phyloP scores from a whole-genome alignment of 2,329 filamentous ascomycete species.

The Trichoderma sp. region DNA sequence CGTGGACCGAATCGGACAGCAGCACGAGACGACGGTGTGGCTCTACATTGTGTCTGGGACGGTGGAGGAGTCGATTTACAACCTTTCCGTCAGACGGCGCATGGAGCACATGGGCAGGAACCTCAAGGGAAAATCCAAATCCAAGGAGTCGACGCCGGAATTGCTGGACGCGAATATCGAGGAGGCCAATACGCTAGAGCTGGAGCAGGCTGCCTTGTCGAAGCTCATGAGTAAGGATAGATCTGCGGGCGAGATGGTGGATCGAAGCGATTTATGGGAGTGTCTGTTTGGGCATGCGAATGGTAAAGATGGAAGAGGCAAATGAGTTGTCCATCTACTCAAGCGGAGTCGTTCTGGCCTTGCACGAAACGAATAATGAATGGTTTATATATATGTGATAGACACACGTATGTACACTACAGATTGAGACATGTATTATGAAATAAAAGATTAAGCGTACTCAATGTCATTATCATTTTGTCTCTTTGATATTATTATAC shows the following conservation, averaged over 20 bases:
- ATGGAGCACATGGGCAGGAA: slow-evolving; percentile 69
- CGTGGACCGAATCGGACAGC: slow-evolving; percentile 91
- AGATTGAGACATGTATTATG: not conserved
- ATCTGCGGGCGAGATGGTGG: slow-evolving; percentile 76
- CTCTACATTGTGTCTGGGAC: slow-evolving; percentile 90
- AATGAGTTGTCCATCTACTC: not conserved
- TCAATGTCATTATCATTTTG: slow-evolving; percentile 16
- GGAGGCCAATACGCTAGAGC: slow-evolving; percentile 78
- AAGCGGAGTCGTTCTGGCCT: not conserved
- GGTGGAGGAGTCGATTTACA: slow-evolving; percentile 89
- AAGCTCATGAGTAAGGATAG: slow-evolving; percentile 71
- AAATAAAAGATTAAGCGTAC: not conserved
- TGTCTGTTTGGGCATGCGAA: slow-evolving; percentile 74
- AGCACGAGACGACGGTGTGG: slow-evolving; percentile 87
- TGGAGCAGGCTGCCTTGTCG: slow-evolving; percentile 71
- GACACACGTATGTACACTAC: not conserved
- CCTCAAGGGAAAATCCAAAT: slow-evolving; percentile 43
- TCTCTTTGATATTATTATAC: slow-evolving; percentile 10
- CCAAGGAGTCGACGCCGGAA: slow-evolving; percentile 46
- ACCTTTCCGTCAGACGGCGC: slow-evolving; percentile 77
- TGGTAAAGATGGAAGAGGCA: slow-evolving; percentile 33
- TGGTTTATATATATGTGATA: not conserved
- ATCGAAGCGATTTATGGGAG: slow-evolving; percentile 78
- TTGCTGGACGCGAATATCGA: slow-evolving; percentile 68
- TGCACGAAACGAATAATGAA: not conserved